Conservation (phyloP, 441 rosid species). For the Adansonia rubrostipa region DNA sequence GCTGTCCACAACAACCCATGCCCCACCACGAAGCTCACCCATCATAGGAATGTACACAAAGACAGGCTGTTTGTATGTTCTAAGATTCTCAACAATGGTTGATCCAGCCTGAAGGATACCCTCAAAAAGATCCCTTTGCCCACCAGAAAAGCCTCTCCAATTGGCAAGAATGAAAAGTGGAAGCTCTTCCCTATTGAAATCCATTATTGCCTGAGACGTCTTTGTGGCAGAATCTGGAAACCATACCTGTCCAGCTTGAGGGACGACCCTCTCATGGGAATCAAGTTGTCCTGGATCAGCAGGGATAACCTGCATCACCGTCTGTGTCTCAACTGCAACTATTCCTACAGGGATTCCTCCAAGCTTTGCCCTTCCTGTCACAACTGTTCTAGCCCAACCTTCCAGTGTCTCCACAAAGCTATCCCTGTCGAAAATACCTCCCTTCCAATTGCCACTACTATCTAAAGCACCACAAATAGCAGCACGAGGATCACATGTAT, state of each 20-base stretch:
- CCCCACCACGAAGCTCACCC: constrained; percentile 99
- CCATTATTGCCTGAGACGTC: constrained; percentile 97
- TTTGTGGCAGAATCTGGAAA: constrained; percentile 99
- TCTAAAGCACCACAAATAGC: constrained; percentile 81
- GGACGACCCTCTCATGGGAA: constrained; percentile 98
- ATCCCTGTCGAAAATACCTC: constrained; percentile 95
- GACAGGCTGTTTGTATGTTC: constrained; percentile 97
- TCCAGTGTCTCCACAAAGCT: constrained; percentile 94
- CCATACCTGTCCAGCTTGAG: constrained; percentile 99
- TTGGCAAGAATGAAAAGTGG: constrained; percentile 97
- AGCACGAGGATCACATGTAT: constrained; percentile 95
- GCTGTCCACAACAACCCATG: constrained; percentile 99
- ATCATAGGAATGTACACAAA: constrained; percentile 97
- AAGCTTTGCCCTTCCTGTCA: constrained; percentile 98
- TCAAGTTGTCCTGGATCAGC: constrained; percentile 99
- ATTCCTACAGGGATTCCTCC: constrained; percentile 99
- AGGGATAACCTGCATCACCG: constrained; percentile 98
- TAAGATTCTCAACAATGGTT: constrained; percentile 94
- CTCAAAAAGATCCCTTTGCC: constrained; percentile 98
- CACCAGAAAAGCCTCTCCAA: constrained; percentile 99
- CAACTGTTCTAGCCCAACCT: constrained; percentile 99
- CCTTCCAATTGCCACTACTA: constrained; percentile 82
- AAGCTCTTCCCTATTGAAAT: constrained; percentile 95
- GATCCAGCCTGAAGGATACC: constrained; percentile 99
- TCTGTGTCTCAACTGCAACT: constrained; percentile 99